Evolutionary conservation across 768 basidiomycete species (phyloP).

Genomic region (Russula dissimulans): DNA sequence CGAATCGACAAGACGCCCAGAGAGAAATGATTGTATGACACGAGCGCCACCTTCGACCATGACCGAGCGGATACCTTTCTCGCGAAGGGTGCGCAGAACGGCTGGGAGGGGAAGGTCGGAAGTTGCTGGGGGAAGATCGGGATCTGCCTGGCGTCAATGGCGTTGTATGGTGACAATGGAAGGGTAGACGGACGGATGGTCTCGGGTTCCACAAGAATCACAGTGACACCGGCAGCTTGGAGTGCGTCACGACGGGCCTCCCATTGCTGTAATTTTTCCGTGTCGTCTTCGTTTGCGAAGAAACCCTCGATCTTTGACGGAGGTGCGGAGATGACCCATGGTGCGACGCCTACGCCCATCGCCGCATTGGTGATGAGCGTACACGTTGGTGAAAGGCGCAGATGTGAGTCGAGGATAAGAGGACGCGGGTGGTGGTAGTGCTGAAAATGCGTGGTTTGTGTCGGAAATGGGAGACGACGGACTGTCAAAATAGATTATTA

Average conservation of each 20-base stretch:
- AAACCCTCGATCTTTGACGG: slow-evolving; percentile 21
- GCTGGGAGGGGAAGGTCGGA: slow-evolving; percentile 36
- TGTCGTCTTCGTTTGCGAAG: slow-evolving; percentile 18
- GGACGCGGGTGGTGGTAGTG: slow-evolving; percentile 60
- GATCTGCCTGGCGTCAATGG: slow-evolving; percentile 3
- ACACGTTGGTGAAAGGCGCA: slow-evolving; percentile 57
- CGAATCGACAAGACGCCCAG: slow-evolving; percentile 42
- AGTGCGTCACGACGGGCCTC: slow-evolving; percentile 35
- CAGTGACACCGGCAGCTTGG: slow-evolving; percentile 54
- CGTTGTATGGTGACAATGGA: neutral
- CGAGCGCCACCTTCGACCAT: slow-evolving; percentile 96
- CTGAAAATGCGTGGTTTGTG: slow-evolving; percentile 21
- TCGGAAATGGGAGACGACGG: slow-evolving; percentile 40
- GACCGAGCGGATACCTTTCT: slow-evolving; percentile 54
- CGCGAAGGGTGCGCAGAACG: slow-evolving; percentile 45
- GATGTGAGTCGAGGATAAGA: slow-evolving; percentile 68
- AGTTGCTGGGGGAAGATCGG: slow-evolving; percentile 18
- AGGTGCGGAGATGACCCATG: slow-evolving; percentile 58
- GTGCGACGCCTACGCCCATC: slow-evolving; percentile 50
- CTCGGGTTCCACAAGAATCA: slow-evolving; percentile 42
- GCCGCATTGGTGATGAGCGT: slow-evolving; percentile 62
- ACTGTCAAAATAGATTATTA: slow-evolving; percentile 29
- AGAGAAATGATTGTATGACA: slow-evolving; percentile 69
- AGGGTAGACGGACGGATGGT: slow-evolving; percentile 28
- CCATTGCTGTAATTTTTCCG: slow-evolving; percentile 22